Percentiles rank a stretch among this genome's conserved stretches.
These are phyloP conservation scores for Xylariales sp. DNA, from an alignment of 2,329 filamentous ascomycete genomes.

Conservation along the genomic window DNA sequence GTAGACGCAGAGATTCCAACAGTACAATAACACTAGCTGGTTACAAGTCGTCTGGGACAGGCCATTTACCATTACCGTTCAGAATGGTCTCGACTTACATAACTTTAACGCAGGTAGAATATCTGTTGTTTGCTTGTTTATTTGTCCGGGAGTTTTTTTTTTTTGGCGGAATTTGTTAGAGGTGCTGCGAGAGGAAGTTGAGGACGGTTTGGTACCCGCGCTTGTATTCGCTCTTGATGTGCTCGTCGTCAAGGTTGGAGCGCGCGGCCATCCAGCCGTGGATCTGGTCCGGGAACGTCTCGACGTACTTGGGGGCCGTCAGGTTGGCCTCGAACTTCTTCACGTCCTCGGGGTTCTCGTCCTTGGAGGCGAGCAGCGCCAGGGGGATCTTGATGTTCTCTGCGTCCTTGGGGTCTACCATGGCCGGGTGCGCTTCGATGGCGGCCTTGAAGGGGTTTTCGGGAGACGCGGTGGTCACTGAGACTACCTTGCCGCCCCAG, in stretches of 20 bases:
- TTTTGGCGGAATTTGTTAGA: conserved; percentile 38
- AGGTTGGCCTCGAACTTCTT: conserved; percentile 67
- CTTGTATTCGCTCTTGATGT: conserved; percentile 70
- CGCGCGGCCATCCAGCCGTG: conserved; percentile 82
- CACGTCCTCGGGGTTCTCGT: conserved; percentile 68
- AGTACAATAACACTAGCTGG: neutral
- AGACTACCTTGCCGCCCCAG: conserved; percentile 77
- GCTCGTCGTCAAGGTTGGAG: conserved; percentile 66
- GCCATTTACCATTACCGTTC: neutral
- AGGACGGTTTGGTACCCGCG: conserved; percentile 71
- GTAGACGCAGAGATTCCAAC: conserved; percentile 2
- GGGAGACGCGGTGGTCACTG: conserved; percentile 61
- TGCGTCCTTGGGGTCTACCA: conserved; percentile 73
- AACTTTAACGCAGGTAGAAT: neutral
- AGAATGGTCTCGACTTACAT: neutral
- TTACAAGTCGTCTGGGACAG: neutral
- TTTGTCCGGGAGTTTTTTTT: neutral
- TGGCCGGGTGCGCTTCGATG: conserved; percentile 68
- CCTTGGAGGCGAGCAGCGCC: conserved; percentile 72
- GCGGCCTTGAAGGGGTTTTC: conserved; percentile 67
- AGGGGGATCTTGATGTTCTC: conserved; percentile 70
- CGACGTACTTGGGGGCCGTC: conserved; percentile 67
- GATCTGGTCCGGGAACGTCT: conserved; percentile 74
- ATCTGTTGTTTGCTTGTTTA: too few species aligned
- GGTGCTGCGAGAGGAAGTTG: conserved; percentile 67